Percentiles rank a stretch among this genome's conserved stretches.
These are phyloP conservation scores for Sporothrix humicola DNA, from an alignment of 2,329 filamentous ascomycete genomes.

Conservation along the genomic window DNA sequence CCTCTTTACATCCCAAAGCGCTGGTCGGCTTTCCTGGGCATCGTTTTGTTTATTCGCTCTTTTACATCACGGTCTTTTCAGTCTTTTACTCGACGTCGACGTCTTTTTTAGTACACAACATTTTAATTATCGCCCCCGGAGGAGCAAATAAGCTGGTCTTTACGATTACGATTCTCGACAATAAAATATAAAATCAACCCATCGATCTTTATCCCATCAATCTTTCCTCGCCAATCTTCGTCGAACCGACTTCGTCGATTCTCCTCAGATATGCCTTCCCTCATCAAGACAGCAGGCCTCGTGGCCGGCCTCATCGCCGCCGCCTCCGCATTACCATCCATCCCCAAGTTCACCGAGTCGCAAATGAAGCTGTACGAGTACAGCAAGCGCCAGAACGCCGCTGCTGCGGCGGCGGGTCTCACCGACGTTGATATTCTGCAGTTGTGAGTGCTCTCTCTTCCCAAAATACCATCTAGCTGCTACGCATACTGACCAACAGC, in stretches of 20 bases:
- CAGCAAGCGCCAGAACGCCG: conserved; percentile 58
- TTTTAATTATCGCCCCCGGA: conserved; percentile 36
- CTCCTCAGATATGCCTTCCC: conserved; percentile 51
- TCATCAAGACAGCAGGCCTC: conserved; percentile 52
- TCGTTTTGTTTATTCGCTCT: conserved; percentile 41
- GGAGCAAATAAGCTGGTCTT: conserved; percentile 49
- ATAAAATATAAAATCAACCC: conserved; percentile 36
- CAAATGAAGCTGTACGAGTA: conserved; percentile 56
- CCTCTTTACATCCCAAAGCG: conserved; percentile 50
- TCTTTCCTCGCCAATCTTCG: too few species aligned
- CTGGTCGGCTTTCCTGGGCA: conserved; percentile 57
- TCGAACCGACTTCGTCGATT: conserved; percentile 11
- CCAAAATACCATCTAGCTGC: too few species aligned
- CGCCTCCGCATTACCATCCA: conserved; percentile 55
- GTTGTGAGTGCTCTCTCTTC: conserved; percentile 53
- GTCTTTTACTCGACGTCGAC: too few species aligned
- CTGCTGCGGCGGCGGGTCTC: conserved; percentile 54
- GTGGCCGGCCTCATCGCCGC: conserved; percentile 54
- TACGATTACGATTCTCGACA: conserved; percentile 37
- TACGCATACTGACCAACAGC: conserved; percentile 46
- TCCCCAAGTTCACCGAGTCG: conserved; percentile 50
- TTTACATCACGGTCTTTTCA: conserved; percentile 5
- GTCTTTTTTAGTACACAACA: too few species aligned
- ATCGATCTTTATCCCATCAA: too few species aligned
- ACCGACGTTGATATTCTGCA: conserved; percentile 63